Evolutionary conservation across 768 basidiomycete species (phyloP).

Genomic region (Mycena crocata): DNA sequence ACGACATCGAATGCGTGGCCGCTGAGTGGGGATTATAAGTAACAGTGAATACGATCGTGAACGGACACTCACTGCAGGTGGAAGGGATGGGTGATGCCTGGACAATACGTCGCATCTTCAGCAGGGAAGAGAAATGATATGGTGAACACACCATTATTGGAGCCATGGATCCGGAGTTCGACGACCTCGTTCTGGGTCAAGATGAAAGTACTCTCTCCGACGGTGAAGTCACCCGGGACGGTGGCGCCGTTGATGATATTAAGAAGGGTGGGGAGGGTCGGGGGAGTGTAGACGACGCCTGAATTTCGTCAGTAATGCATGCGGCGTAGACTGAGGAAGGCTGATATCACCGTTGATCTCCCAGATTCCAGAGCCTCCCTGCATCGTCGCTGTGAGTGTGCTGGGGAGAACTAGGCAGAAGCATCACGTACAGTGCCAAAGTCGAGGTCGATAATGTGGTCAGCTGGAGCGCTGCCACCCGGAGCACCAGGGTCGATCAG

Average conservation of each 20-base stretch:
- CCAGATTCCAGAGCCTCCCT: too few species aligned
- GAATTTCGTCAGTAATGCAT: too few species aligned
- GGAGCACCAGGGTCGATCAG: slow-evolving; percentile 22
- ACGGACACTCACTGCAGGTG: slow-evolving; percentile 28
- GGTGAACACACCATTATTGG: slow-evolving; percentile 15
- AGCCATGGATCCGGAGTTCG: slow-evolving; percentile 38
- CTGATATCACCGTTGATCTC: slow-evolving; percentile 40
- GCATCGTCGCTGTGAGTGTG: too few species aligned
- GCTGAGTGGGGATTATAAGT: slow-evolving; percentile 35
- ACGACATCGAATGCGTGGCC: slow-evolving; percentile 43
- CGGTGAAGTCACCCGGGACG: slow-evolving; percentile 27
- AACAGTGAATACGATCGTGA: neutral
- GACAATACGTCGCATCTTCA: neutral
- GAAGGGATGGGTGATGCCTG: slow-evolving; percentile 15
- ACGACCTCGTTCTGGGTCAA: slow-evolving; percentile 34
- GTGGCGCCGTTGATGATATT: slow-evolving; percentile 38
- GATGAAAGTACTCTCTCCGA: slow-evolving; percentile 36
- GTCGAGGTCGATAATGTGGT: slow-evolving; percentile 26
- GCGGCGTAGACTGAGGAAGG: too few species aligned
- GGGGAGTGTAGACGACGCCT: slow-evolving; percentile 34
- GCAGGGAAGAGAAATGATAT: neutral
- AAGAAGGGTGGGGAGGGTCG: slow-evolving; percentile 36
- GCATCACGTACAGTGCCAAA: neutral
- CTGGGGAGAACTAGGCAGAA: neutral
- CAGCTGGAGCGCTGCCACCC: slow-evolving; percentile 31